Conservation (phyloP, 2,329 filamentous ascomycete genomes). For the Claviceps sp. region DNA sequence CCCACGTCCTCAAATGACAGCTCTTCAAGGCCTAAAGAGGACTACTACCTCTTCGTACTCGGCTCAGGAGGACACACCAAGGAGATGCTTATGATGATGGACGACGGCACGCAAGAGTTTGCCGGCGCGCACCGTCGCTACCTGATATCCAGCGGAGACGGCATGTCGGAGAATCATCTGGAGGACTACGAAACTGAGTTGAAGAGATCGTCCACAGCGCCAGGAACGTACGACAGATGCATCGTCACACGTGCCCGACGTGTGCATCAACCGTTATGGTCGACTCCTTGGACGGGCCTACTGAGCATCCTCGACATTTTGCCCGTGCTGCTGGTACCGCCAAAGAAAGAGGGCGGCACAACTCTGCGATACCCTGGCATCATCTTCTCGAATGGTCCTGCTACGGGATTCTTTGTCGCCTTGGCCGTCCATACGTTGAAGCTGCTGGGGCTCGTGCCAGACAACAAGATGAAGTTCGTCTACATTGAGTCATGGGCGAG, state of each 20-base stretch:
- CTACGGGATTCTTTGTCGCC: constrained; percentile 67
- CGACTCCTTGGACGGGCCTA: constrained; percentile 56
- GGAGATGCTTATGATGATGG: constrained; percentile 82
- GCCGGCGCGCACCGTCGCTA: constrained; percentile 60
- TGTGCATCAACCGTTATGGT: constrained; percentile 69
- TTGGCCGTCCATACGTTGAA: constrained; percentile 35
- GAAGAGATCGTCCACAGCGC: constrained; percentile 11
- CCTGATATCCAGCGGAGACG: constrained; percentile 64
- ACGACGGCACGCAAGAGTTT: constrained; percentile 38
- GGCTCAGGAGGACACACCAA: constrained; percentile 90
- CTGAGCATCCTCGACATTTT: constrained; percentile 52
- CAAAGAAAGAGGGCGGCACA: constrained; percentile 10
- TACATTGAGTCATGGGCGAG: constrained; percentile 93
- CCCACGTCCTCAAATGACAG: not conserved
- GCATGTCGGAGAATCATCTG: constrained; percentile 51
- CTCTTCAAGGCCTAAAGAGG: constrained; percentile 4
- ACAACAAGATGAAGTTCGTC: constrained; percentile 53
- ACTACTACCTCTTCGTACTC: constrained; percentile 65
- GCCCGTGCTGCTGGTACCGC: constrained; percentile 34
- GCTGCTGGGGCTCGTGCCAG: constrained; percentile 29
- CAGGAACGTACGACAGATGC: constrained; percentile 48
- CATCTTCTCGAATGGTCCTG: constrained; percentile 79
- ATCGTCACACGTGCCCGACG: constrained; percentile 62
- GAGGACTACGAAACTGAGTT: constrained; percentile 35
- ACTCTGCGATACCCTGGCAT: constrained; percentile 48